phyloP scores from a whole-genome alignment of 164 flowering plant species.

The Dillenia suffruticosa region DNA sequence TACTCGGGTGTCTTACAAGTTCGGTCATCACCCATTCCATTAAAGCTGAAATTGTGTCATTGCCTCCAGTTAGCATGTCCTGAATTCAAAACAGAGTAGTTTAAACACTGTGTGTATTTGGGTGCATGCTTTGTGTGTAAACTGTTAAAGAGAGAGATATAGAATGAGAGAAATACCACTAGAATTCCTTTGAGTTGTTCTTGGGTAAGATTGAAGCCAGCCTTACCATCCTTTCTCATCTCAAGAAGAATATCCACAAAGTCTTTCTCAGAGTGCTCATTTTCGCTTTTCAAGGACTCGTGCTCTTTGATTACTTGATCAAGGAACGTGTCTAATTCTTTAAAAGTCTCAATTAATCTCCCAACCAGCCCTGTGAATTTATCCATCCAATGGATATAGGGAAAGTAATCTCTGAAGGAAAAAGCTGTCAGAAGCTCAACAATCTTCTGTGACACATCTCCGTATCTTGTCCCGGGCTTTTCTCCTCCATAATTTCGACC shows the following conservation, averaged over 20 bases:
- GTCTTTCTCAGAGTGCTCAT: background rate
- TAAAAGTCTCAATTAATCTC: slow-evolving; percentile 6
- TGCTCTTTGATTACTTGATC: slow-evolving; percentile 14
- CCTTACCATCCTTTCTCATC: slow-evolving; percentile 4
- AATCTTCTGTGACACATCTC: slow-evolving; percentile 5
- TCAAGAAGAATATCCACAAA: slow-evolving; percentile 17
- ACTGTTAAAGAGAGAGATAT: background rate
- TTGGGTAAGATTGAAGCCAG: background rate
- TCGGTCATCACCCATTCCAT: no score
- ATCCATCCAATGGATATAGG: slow-evolving; percentile 21
- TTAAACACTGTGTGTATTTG: background rate
- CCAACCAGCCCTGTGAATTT: slow-evolving; percentile 12
- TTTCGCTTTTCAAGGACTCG: background rate
- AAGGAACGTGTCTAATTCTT: slow-evolving; percentile 11
- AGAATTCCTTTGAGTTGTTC: slow-evolving; percentile 3
- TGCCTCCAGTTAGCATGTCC: slow-evolving; percentile 14
- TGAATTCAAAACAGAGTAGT: background rate
- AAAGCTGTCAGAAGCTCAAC: slow-evolving; percentile 9
- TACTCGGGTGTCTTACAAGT: slow-evolving; percentile 10
- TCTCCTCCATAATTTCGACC: slow-evolving; percentile 2
- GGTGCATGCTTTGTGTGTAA: background rate
- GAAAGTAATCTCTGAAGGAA: slow-evolving; percentile 12
- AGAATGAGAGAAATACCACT: background rate
- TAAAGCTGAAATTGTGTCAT: no score
- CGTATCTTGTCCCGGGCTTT: background rate